A percentile compares a stretch with the other conserved stretches of the same genome.
Evolutionary conservation across 116 monocot species (phyloP).

Genomic region (Posidonia oceanica): DNA sequence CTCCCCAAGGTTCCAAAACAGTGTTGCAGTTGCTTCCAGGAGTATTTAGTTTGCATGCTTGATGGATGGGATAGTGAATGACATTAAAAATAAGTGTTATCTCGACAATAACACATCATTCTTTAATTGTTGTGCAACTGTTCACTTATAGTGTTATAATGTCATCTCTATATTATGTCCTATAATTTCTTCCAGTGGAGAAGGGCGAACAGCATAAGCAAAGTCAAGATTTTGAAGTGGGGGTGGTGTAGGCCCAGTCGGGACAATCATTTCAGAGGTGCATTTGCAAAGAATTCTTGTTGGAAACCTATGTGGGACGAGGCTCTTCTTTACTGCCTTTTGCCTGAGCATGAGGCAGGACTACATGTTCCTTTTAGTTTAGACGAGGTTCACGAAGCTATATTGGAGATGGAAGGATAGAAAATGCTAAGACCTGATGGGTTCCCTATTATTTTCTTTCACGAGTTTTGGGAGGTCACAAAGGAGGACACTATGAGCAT

Average conservation of each 20-base stretch:
- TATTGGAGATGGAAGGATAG: neutral
- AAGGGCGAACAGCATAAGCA: neutral
- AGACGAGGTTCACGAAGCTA: neutral
- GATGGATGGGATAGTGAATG: too few species aligned
- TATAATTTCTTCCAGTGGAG: neutral
- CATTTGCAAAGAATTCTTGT: neutral
- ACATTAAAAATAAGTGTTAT: too few species aligned
- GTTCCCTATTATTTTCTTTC: neutral
- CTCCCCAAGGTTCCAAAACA: too few species aligned
- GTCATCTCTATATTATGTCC: too few species aligned
- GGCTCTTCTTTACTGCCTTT: neutral
- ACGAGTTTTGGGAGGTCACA: neutral
- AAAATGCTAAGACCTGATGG: neutral
- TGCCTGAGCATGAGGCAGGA: neutral
- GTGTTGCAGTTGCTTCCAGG: too few species aligned
- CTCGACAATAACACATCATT: too few species aligned
- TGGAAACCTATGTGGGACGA: neutral
- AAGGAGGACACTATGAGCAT: neutral
- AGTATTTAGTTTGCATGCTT: too few species aligned
- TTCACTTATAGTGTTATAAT: too few species aligned
- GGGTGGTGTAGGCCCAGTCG: too few species aligned
- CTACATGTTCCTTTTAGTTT: neutral
- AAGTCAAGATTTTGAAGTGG: neutral
- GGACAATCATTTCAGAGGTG: neutral
- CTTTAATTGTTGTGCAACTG: too few species aligned